Percentiles rank a stretch among this genome's conserved stretches.
These are phyloP conservation scores for Nigrograna mackinnonii DNA, from an alignment of 2,329 filamentous ascomycete genomes.

Conservation along the genomic window DNA sequence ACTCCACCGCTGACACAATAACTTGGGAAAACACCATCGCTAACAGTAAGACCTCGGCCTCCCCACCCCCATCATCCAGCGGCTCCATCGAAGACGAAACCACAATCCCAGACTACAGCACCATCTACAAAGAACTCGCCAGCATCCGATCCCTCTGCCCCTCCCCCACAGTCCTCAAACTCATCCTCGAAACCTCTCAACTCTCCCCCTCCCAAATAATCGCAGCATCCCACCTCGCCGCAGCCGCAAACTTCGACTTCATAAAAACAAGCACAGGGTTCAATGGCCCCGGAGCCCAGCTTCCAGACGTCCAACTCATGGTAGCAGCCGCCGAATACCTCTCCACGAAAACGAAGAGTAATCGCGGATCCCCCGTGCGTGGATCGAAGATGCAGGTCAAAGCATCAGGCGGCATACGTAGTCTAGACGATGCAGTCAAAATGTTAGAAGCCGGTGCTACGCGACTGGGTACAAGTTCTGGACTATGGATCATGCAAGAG, in stretches of 20 bases:
- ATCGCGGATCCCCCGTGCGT: conserved; percentile 17
- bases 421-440: conserved; percentile 51
- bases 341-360: conserved; percentile 29
- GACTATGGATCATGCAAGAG: conserved; percentile 60
- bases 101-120: conserved; percentile 45
- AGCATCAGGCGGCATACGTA: conserved; percentile 61
- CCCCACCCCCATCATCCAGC: conserved; percentile 13
- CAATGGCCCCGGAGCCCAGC: conserved; percentile 56
- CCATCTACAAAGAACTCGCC: conserved; percentile 57
- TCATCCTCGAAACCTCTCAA: conserved; percentile 63
- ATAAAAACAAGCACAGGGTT: conserved; percentile 66
- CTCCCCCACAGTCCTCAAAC: conserved; percentile 51
- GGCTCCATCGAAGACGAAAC: conserved; percentile 24
- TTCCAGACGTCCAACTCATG: conserved; percentile 60
- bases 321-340: conserved; percentile 50
- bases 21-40: conserved; percentile 36
- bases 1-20: conserved; percentile 36
- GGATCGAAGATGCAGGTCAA: conserved; percentile 55
- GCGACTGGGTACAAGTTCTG: conserved; percentile 59
- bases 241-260: conserved; percentile 58
- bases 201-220: conserved; percentile 54
- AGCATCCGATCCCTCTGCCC: conserved; percentile 54
- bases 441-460: conserved; percentile 62
- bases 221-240: conserved; percentile 56
- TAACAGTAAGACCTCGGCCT: conserved; percentile 17